Conservation (phyloP, 345 rosid species). For the Populus ilicifolia region DNA sequence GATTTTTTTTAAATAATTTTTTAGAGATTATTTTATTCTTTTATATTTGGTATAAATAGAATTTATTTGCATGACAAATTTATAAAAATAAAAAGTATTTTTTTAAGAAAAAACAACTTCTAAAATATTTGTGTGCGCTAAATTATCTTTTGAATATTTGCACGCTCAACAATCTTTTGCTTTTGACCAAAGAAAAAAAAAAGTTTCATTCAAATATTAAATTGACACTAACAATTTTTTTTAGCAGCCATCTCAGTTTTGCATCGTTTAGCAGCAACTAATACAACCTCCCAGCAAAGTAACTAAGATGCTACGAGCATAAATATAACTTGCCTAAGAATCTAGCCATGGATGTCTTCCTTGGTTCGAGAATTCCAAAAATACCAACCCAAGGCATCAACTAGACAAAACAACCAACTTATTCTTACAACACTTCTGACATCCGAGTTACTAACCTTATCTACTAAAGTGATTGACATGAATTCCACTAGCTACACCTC, state of each 20-base stretch:
- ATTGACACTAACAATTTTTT: no score
- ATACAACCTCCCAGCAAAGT: not conserved
- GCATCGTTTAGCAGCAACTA: not conserved
- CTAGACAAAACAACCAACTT: constrained; percentile 8
- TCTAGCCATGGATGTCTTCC: not conserved
- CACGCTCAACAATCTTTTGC: no score
- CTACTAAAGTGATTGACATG: not conserved
- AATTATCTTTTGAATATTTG: no score
- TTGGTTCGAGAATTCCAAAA: not conserved
- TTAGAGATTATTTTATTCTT: no score
- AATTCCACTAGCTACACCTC: not conserved
- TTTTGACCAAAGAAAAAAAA: no score
- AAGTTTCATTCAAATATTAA: no score
- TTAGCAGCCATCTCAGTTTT: not conserved
- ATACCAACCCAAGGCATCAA: not conserved
- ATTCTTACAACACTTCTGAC: constrained; percentile 8
- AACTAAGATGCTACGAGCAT: not conserved
- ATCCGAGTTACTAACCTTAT: not conserved
- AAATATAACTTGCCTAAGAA: not conserved
- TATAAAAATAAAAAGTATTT: no score
- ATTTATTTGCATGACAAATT: no score
- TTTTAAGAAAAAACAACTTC: no score
- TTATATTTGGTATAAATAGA: no score
- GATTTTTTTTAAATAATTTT: no score
- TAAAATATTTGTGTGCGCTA: no score